Evolutionary conservation across 2,329 filamentous ascomycete genomes (phyloP).

Genomic region (Sarocladium oryzae): DNA sequence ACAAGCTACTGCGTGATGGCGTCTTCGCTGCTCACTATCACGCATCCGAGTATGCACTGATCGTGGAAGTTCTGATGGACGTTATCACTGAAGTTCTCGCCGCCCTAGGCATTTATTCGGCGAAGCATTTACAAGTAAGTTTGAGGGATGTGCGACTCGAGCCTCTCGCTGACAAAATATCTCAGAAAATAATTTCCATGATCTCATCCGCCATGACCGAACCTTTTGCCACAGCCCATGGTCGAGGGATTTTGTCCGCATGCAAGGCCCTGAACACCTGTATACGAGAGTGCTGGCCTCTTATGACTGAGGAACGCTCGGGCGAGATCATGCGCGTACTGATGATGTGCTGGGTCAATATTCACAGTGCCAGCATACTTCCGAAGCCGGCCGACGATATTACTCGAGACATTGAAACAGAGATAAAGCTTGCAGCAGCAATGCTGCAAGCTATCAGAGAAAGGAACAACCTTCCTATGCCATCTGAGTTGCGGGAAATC

Average conservation of each 20-base stretch:
- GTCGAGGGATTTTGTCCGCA: conserved; percentile 46
- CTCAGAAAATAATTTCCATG: conserved; percentile 59
- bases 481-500: conserved; percentile 4
- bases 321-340: conserved; percentile 58
- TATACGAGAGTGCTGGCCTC: conserved; percentile 62
- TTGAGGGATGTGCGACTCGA: too few species aligned
- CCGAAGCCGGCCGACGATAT: background rate
- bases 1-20: conserved; percentile 50
- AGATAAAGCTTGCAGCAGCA: conserved; percentile 26
- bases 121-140: conserved; percentile 60
- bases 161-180: background rate
- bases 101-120: conserved; percentile 53
- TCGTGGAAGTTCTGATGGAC: conserved; percentile 50
- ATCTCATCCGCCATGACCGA: conserved; percentile 59
- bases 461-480: conserved; percentile 11
- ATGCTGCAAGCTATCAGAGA: conserved; percentile 24
- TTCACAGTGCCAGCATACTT: conserved; percentile 21
- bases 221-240: conserved; percentile 55
- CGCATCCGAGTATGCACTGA: conserved; percentile 48
- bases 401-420: background rate
- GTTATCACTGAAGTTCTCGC: conserved; percentile 43
- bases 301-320: conserved; percentile 50
- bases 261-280: conserved; percentile 48
- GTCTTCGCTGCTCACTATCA: conserved; percentile 51
- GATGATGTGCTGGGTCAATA: conserved; percentile 55